Evolutionary conservation across 2,329 filamentous ascomycete genomes (phyloP).

Genomic region (Mycogone perniciosa): DNA sequence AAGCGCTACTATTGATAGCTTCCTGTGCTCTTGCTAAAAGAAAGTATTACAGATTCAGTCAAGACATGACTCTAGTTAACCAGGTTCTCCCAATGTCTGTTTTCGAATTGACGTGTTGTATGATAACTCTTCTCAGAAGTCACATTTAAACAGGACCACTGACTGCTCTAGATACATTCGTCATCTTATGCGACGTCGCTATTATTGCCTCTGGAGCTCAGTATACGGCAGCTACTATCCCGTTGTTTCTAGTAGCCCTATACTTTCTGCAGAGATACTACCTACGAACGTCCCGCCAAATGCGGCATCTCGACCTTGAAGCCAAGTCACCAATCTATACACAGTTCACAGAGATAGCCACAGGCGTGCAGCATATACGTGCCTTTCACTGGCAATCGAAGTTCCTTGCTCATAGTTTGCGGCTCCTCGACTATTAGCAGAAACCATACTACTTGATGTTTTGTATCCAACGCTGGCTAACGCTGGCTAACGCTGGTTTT

Average conservation of each 20-base stretch:
- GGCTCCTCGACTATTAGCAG: constrained; percentile 30
- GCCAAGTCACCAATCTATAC: constrained; percentile 41
- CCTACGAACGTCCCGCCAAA: constrained; percentile 48
- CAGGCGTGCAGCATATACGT: constrained; percentile 21
- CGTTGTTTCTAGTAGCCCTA: constrained; percentile 21
- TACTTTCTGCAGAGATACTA: constrained; percentile 20
- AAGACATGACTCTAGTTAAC: constrained; percentile 1
- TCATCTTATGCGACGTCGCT: not conserved
- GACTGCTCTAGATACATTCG: not conserved
- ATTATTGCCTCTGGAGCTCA: constrained; percentile 11
- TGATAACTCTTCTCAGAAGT: not conserved
- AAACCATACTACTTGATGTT: constrained; percentile 32
- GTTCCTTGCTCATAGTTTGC: constrained; percentile 35
- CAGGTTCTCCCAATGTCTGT: not conserved
- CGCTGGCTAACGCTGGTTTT: constrained; percentile 40
- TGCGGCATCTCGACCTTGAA: constrained; percentile 49
- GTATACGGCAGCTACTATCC: constrained; percentile 32
- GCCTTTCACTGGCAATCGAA: constrained; percentile 20
- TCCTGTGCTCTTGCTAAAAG: not conserved
- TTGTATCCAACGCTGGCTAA: constrained; percentile 43
- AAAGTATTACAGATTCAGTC: not conserved
- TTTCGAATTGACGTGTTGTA: not conserved
- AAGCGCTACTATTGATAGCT: not conserved
- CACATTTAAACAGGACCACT: not conserved
- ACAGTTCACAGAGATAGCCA: constrained; percentile 31